Base-by-base conservation (phyloP, 2,329 filamentous ascomycete species). In the Diaporthe vexans region DNA sequence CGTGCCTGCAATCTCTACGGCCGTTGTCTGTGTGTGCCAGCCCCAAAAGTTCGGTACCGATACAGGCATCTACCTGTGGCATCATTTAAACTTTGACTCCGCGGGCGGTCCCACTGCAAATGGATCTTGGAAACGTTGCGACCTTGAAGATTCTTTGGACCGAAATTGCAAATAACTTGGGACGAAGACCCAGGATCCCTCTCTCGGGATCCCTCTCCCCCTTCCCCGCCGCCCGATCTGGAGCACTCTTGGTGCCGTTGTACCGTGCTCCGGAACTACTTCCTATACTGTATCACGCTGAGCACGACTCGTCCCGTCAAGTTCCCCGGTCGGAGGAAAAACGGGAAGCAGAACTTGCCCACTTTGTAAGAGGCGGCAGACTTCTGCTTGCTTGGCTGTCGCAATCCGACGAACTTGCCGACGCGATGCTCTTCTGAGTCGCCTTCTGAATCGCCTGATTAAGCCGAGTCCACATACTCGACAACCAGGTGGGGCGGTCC, bases 81-180 rank as follows among this genome's bases (percentile, higher is more conserved):
- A 68, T 68, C 63, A 68, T 68, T 68, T 68, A 68, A 68, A 68
- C 63, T 68, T 68, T 68, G 63, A 54, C 48, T 68, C 63, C 63
- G 48, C 48, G 48, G 48, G 26, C 21, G 33, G 63, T 68, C 48
- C 63, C 63, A 68, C 63, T 54, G 63, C 33, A 68, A 68, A 68
- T 68, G 63, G 63, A 68, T 54, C 63, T 54, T 68, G 63, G 63
- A 68, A 68, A 68, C 63, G 63, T 68, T 54, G 46, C 63, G 33
- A 68, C 63, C 63, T 68, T 68, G 63, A 68, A 68, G 48, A 68
- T 68, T 68, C 63, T 68, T 68, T 68, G 63, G 63, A 68, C 63
- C 63, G 63, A 68, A 68, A 68, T 68, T 68, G 63, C 63, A 68
- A 68, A 68, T 68, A 68, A 68, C 63, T 24, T 40, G 48, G 46